These are phyloP conservation scores for Tolypocladium tropicale DNA, from an alignment of 2,329 filamentous ascomycete species.

Conservation along the genomic window DNA sequence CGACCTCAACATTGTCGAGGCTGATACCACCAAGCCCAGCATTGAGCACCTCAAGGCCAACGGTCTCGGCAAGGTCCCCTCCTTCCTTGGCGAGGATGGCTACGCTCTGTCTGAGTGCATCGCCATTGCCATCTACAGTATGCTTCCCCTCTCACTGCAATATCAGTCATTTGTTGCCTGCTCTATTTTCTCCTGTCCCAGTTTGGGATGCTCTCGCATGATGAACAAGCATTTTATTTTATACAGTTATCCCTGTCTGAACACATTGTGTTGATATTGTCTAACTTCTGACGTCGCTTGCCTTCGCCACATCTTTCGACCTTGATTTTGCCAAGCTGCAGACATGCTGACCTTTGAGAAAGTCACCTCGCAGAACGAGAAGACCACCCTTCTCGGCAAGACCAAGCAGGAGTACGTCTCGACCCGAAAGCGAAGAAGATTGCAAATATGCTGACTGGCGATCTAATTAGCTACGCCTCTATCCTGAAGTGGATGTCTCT, in stretches of 20 bases:
- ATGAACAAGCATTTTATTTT: conserved; percentile 64
- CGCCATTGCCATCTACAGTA: conserved; percentile 96
- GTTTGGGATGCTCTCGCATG: conserved; percentile 23
- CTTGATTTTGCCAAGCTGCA: not conserved
- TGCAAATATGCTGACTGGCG: not conserved
- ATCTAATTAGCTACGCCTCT: conserved; percentile 62
- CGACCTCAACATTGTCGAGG: conserved; percentile 76
- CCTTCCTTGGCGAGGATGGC: conserved; percentile 87
- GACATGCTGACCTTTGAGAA: conserved; percentile 21
- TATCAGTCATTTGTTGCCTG: not conserved
- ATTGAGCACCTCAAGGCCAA: conserved; percentile 77
- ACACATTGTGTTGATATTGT: conserved; percentile 77
- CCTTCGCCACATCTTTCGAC: not conserved
- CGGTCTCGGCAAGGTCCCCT: conserved; percentile 82
- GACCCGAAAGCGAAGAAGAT: not conserved
- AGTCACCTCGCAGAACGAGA: conserved; percentile 99
- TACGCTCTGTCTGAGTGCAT: conserved; percentile 83
- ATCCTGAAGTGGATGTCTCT: conserved; percentile 98
- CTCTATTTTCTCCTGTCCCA: not conserved
- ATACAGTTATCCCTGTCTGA: conserved; percentile 99
- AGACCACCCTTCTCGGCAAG: conserved; percentile 98
- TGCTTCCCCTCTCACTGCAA: no score
- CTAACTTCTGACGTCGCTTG: conserved; percentile 62
- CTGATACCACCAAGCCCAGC: conserved; percentile 53
- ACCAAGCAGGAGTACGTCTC: conserved; percentile 92